Evolutionary conservation across 2,329 filamentous ascomycete genomes (phyloP), one percentile per base, ranked within the genome.

Genomic region (Xylaria sp.): DNA sequence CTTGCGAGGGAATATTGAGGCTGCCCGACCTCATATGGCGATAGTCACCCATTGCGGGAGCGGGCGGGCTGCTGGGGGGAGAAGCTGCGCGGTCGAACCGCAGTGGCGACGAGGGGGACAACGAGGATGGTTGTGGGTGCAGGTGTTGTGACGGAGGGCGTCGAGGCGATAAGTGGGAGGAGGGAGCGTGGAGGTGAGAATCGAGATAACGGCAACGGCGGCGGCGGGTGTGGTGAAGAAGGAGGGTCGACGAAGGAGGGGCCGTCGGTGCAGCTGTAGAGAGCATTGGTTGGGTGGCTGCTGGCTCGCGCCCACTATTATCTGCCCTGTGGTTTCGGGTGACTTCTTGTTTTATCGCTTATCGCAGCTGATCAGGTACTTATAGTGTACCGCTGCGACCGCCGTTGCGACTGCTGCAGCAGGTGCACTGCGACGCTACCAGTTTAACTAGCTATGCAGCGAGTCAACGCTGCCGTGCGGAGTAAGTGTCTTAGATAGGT

Each of bases 11-110:
- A 68, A 86, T 85, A 76, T 83, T 87, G 78, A 88, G 83, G 79
- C 87, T 89, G 75, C 86, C 83, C 76, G 84, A 85, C 75, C 87
- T 86, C 78, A 84, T 80, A 79, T 89, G 87, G 78, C 86, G 84
- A 79, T 83, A 86, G 71, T 87, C 85, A 75, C 84, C 81, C 81
- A 85, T 84, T 42, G 68, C 61, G 37, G 68, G 25, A 50, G 59
- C 18, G 59, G 64, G 25, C 35, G 66, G 63, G 55, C 68, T 65
- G 42, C 65, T 64, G 57, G 58, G 68, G 40, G 65, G 64, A 13
- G 65, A 68, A 35, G 48, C 63, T 32, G 63, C 61, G 68, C 70
- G 68, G 70, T 65, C 68, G 58, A 66, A 66, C 70, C 70, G 68
- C 70, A 68, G 53, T 51, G 57, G 57, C 55, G 60, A 44, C 61